These are phyloP conservation scores for Cladosporium sp. DNA, from an alignment of 2,329 filamentous ascomycete genomes.

Conservation along the genomic window DNA sequence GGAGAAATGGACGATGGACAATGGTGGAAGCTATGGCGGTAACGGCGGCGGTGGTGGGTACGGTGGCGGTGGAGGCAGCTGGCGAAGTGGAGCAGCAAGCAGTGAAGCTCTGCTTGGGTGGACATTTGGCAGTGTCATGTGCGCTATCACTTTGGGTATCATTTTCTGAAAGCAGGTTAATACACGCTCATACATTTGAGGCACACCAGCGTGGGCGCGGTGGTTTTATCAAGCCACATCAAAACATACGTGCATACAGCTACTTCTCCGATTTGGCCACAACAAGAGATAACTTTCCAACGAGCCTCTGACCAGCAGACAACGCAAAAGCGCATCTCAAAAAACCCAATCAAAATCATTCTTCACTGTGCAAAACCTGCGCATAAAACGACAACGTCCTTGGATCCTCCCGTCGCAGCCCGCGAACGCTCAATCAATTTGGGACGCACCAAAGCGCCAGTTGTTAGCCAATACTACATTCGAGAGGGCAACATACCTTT, in stretches of 20 bases:
- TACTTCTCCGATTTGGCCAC: neutral
- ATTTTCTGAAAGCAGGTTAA: neutral
- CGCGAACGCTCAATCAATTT: neutral
- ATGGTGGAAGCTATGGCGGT: neutral
- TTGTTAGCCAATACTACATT: neutral
- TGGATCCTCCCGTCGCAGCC: neutral
- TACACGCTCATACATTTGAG: neutral
- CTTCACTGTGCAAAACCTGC: neutral
- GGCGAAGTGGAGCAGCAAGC: neutral
- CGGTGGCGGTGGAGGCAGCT: neutral
- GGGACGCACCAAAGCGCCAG: neutral
- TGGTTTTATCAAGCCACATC: neutral
- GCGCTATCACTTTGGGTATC: neutral
- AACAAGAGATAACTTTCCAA: neutral
- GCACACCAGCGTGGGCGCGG: neutral
- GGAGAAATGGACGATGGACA: slow-evolving; percentile 21
- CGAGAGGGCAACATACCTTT: neutral
- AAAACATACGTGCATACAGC: neutral
- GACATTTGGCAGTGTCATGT: neutral
- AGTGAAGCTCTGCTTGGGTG: neutral
- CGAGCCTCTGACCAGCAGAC: neutral
- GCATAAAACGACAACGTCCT: neutral
- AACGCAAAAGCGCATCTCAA: neutral
- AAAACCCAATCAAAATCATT: neutral
- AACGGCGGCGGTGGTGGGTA: neutral